Evolutionary conservation across 2,329 filamentous ascomycete genomes (phyloP).

Genomic region (Fusarium redolens): DNA sequence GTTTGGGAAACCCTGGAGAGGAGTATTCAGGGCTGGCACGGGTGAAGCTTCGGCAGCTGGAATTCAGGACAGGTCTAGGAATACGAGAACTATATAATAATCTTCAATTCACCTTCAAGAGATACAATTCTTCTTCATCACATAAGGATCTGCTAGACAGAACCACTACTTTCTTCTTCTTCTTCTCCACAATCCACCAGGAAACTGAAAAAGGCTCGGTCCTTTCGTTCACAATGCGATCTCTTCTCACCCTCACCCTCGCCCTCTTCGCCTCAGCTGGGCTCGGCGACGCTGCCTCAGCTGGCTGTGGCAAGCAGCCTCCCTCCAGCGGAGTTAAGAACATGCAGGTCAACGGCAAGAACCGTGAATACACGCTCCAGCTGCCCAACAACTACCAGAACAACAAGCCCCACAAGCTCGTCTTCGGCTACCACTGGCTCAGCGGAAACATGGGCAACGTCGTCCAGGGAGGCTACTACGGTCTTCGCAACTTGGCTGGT

Average conservation of each 20-base stretch:
- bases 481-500: constrained; percentile 50
- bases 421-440: constrained; percentile 54
- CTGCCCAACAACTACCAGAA: constrained; percentile 48
- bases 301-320: constrained; percentile 51
- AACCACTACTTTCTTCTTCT: constrained; percentile 1
- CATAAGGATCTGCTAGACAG: constrained; percentile 23
- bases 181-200: background rate
- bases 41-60: background rate
- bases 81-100: background rate
- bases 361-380: constrained; percentile 53
- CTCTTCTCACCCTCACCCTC: constrained; percentile 16
- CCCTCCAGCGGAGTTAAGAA: constrained; percentile 47
- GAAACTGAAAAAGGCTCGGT: background rate
- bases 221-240: constrained; percentile 5
- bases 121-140: background rate
- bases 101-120: background rate
- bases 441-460: constrained; percentile 54
- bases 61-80: background rate
- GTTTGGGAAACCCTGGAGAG: background rate
- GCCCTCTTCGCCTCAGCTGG: constrained; percentile 21
- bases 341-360: constrained; percentile 47
- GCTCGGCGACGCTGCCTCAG: constrained; percentile 42
- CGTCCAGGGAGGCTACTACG: constrained; percentile 54
- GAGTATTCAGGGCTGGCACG: background rate
- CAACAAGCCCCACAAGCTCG: constrained; percentile 41